Percentiles rank a stretch among this genome's conserved stretches.
phyloP scores from a whole-genome alignment of 1,139 yeast genomes.

The Pichia sp. region DNA sequence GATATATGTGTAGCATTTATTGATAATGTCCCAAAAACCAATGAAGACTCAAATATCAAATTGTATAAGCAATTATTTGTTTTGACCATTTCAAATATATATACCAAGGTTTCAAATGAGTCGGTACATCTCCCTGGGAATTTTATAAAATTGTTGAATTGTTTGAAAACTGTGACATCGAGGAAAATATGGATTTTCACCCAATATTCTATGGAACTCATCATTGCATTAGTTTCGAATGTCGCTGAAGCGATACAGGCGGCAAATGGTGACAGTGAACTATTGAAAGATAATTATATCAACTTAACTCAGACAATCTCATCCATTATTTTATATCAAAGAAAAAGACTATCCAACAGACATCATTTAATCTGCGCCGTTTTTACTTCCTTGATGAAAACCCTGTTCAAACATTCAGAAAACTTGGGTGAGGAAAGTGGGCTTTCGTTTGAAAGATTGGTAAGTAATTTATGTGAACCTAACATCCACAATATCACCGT shows the following conservation, averaged over 20 bases:
- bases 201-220: conserved; percentile 59
- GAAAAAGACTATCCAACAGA: conserved; percentile 63
- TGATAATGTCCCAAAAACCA: conserved; percentile 9
- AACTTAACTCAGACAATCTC: conserved; percentile 41
- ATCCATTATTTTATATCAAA: conserved; percentile 52
- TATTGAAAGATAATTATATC: conserved; percentile 22
- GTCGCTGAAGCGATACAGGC: conserved; percentile 14
- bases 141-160: conserved; percentile 3
- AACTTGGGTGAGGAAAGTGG: conserved; percentile 27
- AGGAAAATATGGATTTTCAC: conserved; percentile 51
- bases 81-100: conserved; percentile 3
- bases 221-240: conserved; percentile 32
- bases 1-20: conserved; percentile 12
- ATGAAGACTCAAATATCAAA: conserved; percentile 1
- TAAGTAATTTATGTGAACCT: conserved; percentile 72
- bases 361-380: conserved; percentile 54
- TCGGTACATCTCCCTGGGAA: neutral
- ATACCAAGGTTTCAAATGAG: neutral
- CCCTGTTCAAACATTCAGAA: conserved; percentile 27
- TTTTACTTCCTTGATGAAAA: conserved; percentile 40
- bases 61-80: conserved; percentile 3
- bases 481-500: conserved; percentile 16
- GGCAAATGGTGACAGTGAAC: neutral
- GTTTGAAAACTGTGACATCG: conserved; percentile 34
- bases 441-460: conserved; percentile 44